These are phyloP conservation scores for Polychytrium aggregatum DNA, from an alignment of 192 early-diverging fungal species.

Conservation along the genomic window DNA sequence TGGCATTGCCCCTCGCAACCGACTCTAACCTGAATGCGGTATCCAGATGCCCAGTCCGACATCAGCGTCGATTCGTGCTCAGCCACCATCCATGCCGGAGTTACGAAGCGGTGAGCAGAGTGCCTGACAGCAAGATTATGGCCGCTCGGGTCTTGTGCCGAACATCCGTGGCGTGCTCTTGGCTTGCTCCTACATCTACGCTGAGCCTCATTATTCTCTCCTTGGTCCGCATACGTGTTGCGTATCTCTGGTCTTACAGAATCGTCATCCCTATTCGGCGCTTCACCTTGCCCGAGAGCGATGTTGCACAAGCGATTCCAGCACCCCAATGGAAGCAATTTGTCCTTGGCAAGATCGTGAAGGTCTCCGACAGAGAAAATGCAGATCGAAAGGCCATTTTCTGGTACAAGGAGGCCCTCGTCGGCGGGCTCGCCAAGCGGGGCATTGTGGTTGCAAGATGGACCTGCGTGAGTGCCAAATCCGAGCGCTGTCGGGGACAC, in stretches of 20 bases:
- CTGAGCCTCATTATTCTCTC: background rate
- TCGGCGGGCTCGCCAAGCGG: conserved; percentile 27
- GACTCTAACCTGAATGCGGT: background rate
- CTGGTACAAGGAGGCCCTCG: conserved; percentile 62
- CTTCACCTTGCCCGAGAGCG: conserved; percentile 36
- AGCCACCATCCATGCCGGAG: conserved; percentile 25
- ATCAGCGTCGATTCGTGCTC: conserved; percentile 8
- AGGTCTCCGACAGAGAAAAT: conserved; percentile 40
- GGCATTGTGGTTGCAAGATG: conserved; percentile 31
- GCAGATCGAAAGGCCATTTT: conserved; percentile 44
- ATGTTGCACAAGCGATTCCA: conserved; percentile 48
- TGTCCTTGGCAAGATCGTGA: conserved; percentile 51
- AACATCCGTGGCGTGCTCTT: background rate
- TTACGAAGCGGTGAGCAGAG: conserved; percentile 36
- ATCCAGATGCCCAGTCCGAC: background rate
- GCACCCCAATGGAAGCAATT: conserved; percentile 65
- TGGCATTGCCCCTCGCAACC: no score
- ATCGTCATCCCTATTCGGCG: conserved; percentile 58
- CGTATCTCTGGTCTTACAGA: conserved; percentile 14
- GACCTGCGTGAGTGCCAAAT: conserved; percentile 15
- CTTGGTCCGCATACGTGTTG: background rate
- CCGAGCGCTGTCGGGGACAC: background rate
- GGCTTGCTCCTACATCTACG: background rate
- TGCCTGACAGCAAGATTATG: no score
- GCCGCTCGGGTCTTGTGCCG: no score